A percentile compares a stretch with the other conserved stretches of the same genome.
These are phyloP conservation scores for Cunninghamia lanceolata DNA, from an alignment of 75 land plant genomes.

Conservation along the genomic window DNA sequence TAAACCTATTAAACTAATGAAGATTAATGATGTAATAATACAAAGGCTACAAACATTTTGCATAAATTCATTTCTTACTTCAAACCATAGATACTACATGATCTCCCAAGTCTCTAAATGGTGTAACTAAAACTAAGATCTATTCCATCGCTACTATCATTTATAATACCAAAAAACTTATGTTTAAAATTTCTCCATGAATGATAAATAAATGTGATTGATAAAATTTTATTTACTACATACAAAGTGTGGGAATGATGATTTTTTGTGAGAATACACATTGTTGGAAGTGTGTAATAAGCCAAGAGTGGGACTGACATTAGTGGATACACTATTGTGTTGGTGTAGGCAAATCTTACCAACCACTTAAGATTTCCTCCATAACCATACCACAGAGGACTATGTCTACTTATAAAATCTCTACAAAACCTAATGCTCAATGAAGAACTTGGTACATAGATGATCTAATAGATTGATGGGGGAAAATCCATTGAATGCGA, in stretches of 20 bases:
- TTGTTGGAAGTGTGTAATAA: constrained; percentile 78
- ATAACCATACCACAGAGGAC: constrained; percentile 93
- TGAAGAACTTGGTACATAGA: constrained; percentile 87
- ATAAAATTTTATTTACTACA: not conserved
- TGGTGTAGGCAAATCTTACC: constrained; percentile 76
- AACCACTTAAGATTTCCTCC: constrained; percentile 80
- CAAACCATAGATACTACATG: not conserved
- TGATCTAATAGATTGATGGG: constrained; percentile 93
- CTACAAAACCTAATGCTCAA: constrained; percentile 93
- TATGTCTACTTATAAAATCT: constrained; percentile 85
- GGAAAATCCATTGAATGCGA: constrained; percentile 94
- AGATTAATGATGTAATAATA: too few species aligned
- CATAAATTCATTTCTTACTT: too few species aligned
- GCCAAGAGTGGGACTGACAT: constrained; percentile 86
- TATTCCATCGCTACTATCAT: not conserved
- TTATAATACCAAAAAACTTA: not conserved
- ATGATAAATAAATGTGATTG: not conserved
- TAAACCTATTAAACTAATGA: too few species aligned
- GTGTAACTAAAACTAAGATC: not conserved
- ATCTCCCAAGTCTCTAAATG: not conserved
- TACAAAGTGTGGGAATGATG: constrained; percentile 76
- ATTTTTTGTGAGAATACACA: constrained; percentile 81
- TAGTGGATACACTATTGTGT: too few species aligned
- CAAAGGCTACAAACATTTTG: too few species aligned
- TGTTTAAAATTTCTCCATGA: too few species aligned